These are phyloP conservation scores for Aphanocladium album DNA, from an alignment of 2,329 filamentous ascomycete species.

Conservation along the genomic window DNA sequence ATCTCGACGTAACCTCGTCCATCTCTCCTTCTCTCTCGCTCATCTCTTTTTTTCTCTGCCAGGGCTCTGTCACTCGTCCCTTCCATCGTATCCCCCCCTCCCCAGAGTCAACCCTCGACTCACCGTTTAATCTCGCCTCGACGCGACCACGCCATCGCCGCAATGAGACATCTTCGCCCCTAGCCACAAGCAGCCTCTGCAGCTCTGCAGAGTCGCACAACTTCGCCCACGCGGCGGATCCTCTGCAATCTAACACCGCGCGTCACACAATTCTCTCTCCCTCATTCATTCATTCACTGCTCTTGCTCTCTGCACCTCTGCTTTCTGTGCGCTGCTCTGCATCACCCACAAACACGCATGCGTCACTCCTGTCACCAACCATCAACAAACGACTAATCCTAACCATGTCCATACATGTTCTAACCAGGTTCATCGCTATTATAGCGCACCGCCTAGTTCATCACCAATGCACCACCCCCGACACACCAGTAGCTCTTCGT, in stretches of 20 bases:
- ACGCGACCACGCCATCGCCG: background rate
- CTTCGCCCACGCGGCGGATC: background rate
- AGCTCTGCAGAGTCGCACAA: too few species aligned
- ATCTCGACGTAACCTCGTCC: too few species aligned
- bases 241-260: background rate
- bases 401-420: too few species aligned
- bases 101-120: background rate
- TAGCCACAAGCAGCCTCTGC: background rate
- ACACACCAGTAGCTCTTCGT: background rate
- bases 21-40: too few species aligned
- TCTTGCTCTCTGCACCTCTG: too few species aligned
- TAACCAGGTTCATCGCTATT: too few species aligned
- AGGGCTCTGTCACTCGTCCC: too few species aligned
- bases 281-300: background rate
- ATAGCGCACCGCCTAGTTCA: too few species aligned
- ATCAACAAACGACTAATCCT: background rate
- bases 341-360: background rate
- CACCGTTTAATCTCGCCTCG: background rate
- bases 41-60: background rate
- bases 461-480: too few species aligned
- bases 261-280: too few species aligned
- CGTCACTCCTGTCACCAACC: too few species aligned
- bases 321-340: too few species aligned
- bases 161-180: background rate
- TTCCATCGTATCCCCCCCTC: background rate